Conservation (phyloP, 345 rosid species). For the Aegle marmelos region DNA sequence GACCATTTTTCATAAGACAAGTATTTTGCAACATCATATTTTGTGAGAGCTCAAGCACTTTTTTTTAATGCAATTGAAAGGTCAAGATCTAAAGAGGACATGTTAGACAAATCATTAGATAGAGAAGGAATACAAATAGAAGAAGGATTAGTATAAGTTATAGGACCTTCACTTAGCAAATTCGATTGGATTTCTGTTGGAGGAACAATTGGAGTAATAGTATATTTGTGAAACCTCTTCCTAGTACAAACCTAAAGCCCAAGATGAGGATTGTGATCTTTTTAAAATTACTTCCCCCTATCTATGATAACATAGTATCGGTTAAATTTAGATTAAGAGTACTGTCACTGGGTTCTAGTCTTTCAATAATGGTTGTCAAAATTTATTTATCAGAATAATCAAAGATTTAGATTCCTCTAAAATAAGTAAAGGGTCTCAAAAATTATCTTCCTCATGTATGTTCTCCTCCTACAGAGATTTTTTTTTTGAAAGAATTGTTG, state of each 20-base stretch:
- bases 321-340: too few species aligned
- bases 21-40: neutral
- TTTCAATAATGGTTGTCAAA: neutral
- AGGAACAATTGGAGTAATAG: neutral
- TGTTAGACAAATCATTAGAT: neutral
- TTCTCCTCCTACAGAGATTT: too few species aligned
- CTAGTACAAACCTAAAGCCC: neutral
- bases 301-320: neutral
- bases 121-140: neutral
- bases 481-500: too few species aligned
- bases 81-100: neutral
- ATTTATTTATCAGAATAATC: too few species aligned
- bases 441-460: too few species aligned
- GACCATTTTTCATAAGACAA: neutral
- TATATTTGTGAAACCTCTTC: neutral
- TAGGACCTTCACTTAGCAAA: neutral
- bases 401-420: too few species aligned
- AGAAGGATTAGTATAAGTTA: neutral
- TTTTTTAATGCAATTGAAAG: neutral
- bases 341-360: too few species aligned
- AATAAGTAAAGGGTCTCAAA: too few species aligned
- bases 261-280: neutral
- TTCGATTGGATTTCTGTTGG: neutral
- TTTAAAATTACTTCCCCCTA: neutral
- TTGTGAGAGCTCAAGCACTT: neutral